Percentiles rank a stretch among this genome's conserved stretches.
Conservation (phyloP, 768 basidiomycete species). For the button mushroom (Agaricus bisporus) region DNA sequence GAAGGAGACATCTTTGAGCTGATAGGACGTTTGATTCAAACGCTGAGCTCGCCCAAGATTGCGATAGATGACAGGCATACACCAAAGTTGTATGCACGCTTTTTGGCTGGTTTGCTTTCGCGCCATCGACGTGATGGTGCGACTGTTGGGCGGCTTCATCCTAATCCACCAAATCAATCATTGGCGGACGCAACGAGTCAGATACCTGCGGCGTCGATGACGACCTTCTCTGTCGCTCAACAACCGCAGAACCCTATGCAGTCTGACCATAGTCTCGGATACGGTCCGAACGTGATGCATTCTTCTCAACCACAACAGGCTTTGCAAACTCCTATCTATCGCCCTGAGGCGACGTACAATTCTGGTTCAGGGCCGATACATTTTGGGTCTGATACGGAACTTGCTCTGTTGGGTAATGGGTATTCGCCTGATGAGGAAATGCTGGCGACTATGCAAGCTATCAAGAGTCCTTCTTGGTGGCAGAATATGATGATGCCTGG, state of each 20-base stretch:
- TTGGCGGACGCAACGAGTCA: slow-evolving; percentile 14
- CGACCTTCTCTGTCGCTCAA: slow-evolving; percentile 22
- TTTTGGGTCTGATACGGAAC: slow-evolving; percentile 35
- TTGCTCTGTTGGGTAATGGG: slow-evolving; percentile 23
- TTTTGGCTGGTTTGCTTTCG: slow-evolving; percentile 66
- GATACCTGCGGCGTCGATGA: slow-evolving; percentile 17
- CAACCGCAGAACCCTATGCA: slow-evolving; percentile 10
- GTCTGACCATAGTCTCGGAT: slow-evolving; percentile 15
- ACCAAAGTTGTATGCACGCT: slow-evolving; percentile 74
- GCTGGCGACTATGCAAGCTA: slow-evolving; percentile 66
- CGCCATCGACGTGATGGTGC: slow-evolving; percentile 65
- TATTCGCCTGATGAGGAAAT: slow-evolving; percentile 47
- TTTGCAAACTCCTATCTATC: slow-evolving; percentile 35
- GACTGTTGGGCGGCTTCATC: slow-evolving; percentile 49
- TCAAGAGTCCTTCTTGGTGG: slow-evolving; percentile 73
- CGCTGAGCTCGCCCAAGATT: slow-evolving; percentile 62
- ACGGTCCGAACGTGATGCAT: slow-evolving; percentile 12
- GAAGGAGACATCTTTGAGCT: slow-evolving; percentile 68
- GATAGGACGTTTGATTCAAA: slow-evolving; percentile 68
- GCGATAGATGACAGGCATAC: slow-evolving; percentile 81
- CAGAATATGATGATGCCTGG: slow-evolving; percentile 84
- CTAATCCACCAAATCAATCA: slow-evolving; percentile 39
- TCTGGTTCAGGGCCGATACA: slow-evolving; percentile 34
- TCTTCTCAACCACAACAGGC: slow-evolving; percentile 9
- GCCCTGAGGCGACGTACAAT: slow-evolving; percentile 41